A percentile compares a stretch with the other conserved stretches of the same genome.
Evolutionary conservation across 2,329 filamentous ascomycete genomes (phyloP).

Genomic region (Arachnomyces sp.): DNA sequence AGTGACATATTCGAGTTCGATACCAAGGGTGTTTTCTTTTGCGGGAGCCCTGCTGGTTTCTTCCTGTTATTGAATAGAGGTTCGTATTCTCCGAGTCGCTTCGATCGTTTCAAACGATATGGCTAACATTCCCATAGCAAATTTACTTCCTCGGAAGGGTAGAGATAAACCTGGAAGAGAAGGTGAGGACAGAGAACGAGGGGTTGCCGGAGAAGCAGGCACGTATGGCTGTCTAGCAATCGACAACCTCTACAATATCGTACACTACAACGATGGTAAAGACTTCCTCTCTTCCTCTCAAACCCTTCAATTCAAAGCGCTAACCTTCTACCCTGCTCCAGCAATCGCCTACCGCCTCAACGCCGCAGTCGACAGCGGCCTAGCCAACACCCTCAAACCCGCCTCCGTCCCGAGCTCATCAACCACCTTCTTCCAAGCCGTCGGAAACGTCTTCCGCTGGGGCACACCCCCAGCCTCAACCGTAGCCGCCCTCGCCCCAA

Average conservation of each 20-base stretch:
- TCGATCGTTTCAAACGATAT: not conserved
- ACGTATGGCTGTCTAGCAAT: conserved; percentile 85
- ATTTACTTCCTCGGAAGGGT: conserved; percentile 67
- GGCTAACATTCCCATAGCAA: conserved; percentile 31
- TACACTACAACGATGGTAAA: conserved; percentile 60
- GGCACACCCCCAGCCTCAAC: conserved; percentile 45
- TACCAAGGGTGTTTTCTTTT: conserved; percentile 80
- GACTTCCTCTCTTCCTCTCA: conserved; percentile 18
- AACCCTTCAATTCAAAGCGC: conserved; percentile 45
- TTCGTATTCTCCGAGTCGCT: conserved; percentile 12
- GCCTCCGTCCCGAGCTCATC: conserved; percentile 71
- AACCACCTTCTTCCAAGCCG: conserved; percentile 56
- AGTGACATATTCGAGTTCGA: conserved; percentile 76
- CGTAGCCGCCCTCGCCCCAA: conserved; percentile 43
- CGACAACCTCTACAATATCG: conserved; percentile 93
- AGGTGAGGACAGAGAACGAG: conserved; percentile 49
- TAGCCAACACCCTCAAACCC: conserved; percentile 66
- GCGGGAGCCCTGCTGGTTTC: conserved; percentile 84
- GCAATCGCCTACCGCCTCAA: conserved; percentile 89
- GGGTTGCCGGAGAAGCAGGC: conserved; percentile 69
- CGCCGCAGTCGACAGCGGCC: conserved; percentile 74
- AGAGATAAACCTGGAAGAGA: conserved; percentile 69
- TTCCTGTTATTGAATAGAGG: conserved; percentile 76
- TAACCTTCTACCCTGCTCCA: conserved; percentile 10
- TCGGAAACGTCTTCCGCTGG: conserved; percentile 56